phyloP scores from a whole-genome alignment of 148 eudicot genomes.

The Vaccinium vitisidaea region DNA sequence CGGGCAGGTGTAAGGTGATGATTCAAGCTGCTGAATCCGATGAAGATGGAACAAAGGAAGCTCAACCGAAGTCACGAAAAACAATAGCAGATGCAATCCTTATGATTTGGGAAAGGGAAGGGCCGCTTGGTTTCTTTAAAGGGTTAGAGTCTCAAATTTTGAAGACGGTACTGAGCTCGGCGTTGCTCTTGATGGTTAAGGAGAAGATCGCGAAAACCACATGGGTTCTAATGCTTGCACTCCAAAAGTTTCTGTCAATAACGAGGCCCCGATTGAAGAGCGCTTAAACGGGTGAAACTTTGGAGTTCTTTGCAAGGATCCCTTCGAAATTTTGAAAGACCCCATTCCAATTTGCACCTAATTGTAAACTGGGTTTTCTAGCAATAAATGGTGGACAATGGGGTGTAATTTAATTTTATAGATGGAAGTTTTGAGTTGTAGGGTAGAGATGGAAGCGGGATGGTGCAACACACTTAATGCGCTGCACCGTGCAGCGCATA shows the following conservation, averaged over 20 bases:
- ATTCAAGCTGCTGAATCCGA: conserved; percentile 77
- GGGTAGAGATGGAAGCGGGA: no score
- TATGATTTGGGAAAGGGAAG: conserved; percentile 80
- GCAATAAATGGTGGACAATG: conserved; percentile 8
- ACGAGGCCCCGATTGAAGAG: conserved; percentile 51
- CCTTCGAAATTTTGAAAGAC: conserved; percentile 12
- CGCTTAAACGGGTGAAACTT: conserved; percentile 27
- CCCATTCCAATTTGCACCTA: background rate
- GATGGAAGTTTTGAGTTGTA: background rate
- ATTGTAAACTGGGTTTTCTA: conserved; percentile 1
- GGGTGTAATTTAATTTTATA: background rate
- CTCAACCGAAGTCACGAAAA: conserved; percentile 43
- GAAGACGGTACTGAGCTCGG: conserved; percentile 93
- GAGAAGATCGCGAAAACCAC: conserved; percentile 86
- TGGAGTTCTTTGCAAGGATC: background rate
- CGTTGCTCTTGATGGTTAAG: conserved; percentile 90
- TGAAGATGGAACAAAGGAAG: conserved; percentile 34
- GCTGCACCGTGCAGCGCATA: no score
- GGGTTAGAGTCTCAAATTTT: conserved; percentile 84
- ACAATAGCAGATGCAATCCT: conserved; percentile 49
- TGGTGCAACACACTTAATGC: no score
- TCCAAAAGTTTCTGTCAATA: conserved; percentile 43
- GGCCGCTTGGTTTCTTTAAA: conserved; percentile 74
- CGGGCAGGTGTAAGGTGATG: conserved; percentile 78
- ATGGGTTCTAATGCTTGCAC: conserved; percentile 82